Conservation (phyloP, 306 rosid genomes). For the Prosopis cineraria region DNA sequence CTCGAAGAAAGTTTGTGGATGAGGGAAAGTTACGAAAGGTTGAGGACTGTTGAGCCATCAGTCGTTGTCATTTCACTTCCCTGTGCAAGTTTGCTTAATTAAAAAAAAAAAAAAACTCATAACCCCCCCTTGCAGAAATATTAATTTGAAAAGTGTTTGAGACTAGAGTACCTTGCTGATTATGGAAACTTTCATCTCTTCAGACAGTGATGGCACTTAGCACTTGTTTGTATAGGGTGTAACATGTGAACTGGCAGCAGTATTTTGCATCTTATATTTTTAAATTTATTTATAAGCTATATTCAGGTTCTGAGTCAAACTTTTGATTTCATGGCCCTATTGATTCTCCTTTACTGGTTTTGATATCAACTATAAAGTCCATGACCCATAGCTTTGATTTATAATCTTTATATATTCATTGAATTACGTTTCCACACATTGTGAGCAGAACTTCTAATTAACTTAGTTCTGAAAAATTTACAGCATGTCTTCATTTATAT, state of each 20-base stretch:
- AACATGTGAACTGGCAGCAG: background rate
- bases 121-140: background rate
- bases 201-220: background rate
- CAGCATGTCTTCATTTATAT: constrained; percentile 23
- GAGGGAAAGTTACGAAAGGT: constrained; percentile 99
- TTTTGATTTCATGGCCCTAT: constrained; percentile 25
- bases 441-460: constrained; percentile 12
- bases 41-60: constrained; percentile 18
- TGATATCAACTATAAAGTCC: background rate
- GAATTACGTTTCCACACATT: constrained; percentile 1
- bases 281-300: constrained; percentile 8
- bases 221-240: background rate
- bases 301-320: constrained; percentile 3
- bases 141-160: constrained; percentile 18
- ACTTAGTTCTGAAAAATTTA: background rate
- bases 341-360: constrained; percentile 25
- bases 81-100: constrained; percentile 11
- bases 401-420: background rate
- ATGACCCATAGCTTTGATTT: background rate
- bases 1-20: constrained; percentile 91
- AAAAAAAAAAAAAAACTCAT: background rate
- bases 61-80: constrained; percentile 20
- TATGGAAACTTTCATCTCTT: background rate
- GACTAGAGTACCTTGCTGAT: constrained; percentile 1
- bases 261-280: constrained; percentile 12